Conservation (phyloP, 2,329 filamentous ascomycete species). For the Penicillium frequentans region DNA sequence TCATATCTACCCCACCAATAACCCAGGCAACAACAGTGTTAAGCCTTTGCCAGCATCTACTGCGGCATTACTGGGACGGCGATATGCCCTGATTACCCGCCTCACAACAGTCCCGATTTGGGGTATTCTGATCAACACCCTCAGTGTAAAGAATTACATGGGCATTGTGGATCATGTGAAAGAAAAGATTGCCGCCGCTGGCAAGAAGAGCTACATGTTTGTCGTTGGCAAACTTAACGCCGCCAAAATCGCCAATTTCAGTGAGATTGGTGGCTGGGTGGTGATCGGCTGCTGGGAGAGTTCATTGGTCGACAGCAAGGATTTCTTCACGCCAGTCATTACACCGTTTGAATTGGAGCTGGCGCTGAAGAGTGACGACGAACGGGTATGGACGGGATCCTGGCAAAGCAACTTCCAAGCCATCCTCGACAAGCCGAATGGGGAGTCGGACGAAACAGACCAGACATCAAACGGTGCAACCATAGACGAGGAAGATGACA, state of each 20-base stretch:
- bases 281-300: conserved; percentile 99
- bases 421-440: conserved; percentile 50
- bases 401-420: conserved; percentile 87
- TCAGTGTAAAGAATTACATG: conserved; percentile 89
- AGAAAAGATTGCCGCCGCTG: conserved; percentile 69
- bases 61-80: conserved; percentile 68
- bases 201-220: conserved; percentile 94
- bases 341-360: conserved; percentile 92
- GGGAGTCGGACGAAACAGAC: conserved; percentile 26
- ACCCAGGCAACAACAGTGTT: conserved; percentile 25
- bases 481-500: conserved; percentile 53
- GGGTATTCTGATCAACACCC: conserved; percentile 92
- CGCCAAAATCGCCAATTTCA: conserved; percentile 94
- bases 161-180: conserved; percentile 74
- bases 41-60: conserved; percentile 52
- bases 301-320: conserved; percentile 82
- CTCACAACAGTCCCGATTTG: conserved; percentile 81
- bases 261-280: conserved; percentile 93
- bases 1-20: conserved; percentile 69
- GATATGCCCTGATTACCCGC: conserved; percentile 81
- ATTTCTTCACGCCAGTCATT: conserved; percentile 84
- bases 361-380: conserved; percentile 71
- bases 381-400: conserved; percentile 79
- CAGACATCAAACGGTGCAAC: conserved; percentile 26
- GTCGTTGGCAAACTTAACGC: conserved; percentile 96